A percentile compares a stretch with the other conserved stretches of the same genome.
Evolutionary conservation across 129 eudicot genomes (phyloP).

Genomic region (Saussurea involucrata): DNA sequence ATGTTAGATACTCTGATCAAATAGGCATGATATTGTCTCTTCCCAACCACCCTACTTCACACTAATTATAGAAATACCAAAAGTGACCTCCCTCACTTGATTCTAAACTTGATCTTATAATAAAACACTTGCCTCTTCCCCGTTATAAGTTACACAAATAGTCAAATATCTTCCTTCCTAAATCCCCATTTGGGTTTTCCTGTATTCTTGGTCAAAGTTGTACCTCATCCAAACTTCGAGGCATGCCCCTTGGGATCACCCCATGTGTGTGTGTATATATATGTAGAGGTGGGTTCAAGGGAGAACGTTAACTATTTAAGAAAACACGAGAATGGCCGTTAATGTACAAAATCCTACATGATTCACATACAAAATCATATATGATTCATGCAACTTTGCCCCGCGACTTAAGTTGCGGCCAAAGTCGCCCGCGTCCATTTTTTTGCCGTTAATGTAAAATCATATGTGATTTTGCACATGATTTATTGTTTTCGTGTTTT

Average conservation of each 20-base stretch:
- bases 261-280: neutral
- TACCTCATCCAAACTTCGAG: neutral
- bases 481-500: too few relatives aligned
- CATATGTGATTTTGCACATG: too few relatives aligned
- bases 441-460: too few relatives aligned
- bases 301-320: too few relatives aligned
- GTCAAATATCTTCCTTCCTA: neutral
- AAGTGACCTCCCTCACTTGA: neutral
- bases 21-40: neutral
- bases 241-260: neutral
- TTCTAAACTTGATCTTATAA: neutral
- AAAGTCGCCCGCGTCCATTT: too few relatives aligned
- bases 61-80: neutral
- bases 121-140: neutral
- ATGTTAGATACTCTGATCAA: neutral
- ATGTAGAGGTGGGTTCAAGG: too few relatives aligned
- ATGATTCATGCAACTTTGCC: too few relatives aligned
- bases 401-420: too few relatives aligned
- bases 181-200: neutral
- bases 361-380: too few relatives aligned
- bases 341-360: too few relatives aligned
- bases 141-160: too few relatives aligned
- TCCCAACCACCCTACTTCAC: neutral
- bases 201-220: neutral
- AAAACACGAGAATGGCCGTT: too few relatives aligned